phyloP scores from a whole-genome alignment of 2,329 filamentous ascomycete species.

The Claviceps capensis region DNA sequence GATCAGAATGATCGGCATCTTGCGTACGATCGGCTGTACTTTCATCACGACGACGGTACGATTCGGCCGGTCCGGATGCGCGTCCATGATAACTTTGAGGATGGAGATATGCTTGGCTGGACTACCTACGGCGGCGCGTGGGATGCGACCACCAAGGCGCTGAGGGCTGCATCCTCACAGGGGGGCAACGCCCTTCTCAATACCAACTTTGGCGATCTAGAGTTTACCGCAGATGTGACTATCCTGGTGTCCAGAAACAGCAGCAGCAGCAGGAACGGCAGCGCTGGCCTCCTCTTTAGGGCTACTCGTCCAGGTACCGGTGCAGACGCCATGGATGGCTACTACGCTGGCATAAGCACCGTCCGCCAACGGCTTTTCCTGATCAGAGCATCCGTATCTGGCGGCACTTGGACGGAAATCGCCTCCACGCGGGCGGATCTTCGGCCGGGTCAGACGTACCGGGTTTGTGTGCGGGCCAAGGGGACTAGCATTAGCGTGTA shows the following conservation, averaged over 20 bases:
- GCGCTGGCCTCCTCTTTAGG: conserved; percentile 24
- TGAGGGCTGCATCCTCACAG: conserved; percentile 10
- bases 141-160: conserved; percentile 7
- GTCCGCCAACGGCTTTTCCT: conserved; percentile 12
- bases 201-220: conserved; percentile 22
- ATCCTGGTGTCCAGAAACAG: conserved; percentile 5
- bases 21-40: conserved; percentile 34
- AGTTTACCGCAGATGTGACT: conserved; percentile 18
- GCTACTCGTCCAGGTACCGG: conserved; percentile 10
- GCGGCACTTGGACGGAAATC: conserved; percentile 5
- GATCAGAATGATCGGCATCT: conserved; percentile 30
- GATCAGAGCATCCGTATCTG: conserved; percentile 5
- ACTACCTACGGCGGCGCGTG: conserved; percentile 12
- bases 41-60: conserved; percentile 25
- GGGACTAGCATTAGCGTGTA: conserved; percentile 6
- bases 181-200: conserved; percentile 19
- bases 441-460: conserved; percentile 3
- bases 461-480: conserved; percentile 7
- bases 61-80: conserved; percentile 30
- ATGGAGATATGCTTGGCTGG: conserved; percentile 26
- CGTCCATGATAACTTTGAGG: conserved; percentile 28
- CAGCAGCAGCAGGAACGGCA: background rate
- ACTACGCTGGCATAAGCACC: conserved; percentile 19
- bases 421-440: conserved; percentile 4
- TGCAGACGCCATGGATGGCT: conserved; percentile 9